Evolutionary conservation across 345 rosid genomes (phyloP), one percentile per base, ranked within the genome.

Genomic region (Gynandropsis gynandra): DNA sequence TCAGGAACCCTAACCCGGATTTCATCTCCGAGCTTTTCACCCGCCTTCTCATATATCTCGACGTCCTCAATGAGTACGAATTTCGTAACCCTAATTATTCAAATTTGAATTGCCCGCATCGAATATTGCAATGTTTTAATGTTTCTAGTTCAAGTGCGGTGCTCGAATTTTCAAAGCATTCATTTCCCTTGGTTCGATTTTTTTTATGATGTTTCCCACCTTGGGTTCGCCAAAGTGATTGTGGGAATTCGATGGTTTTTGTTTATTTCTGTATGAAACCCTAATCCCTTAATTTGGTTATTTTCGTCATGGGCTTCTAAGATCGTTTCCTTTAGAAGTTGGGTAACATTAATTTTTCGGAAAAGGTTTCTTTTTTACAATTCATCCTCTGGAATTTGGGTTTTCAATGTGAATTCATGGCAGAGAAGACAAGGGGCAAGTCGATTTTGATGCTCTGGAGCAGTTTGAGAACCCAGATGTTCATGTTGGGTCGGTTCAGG

Each of bases 381-480:
- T 46, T 20, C n/a, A 24, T 44, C 1, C 34, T 35, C 7, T 1
- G 6, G 35, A 15, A 19, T 42, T 33, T 20, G 17, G 13, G 52
- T 17, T 51, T 42, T 9, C 29, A 21, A 54, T 39, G 36, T 60
- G 16, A 13, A 55, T 32, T 42, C 7, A 9, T 18, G 59, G 51
- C 61, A 87, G 99, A 50, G 97, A 81, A 55, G 95, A 85, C 13
- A 71, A 68, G 51, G 94, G 80, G 34, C 95, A 83, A 52, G 59
- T 85, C 60, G 95, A 80, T 35, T 88, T 88, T 51, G 68, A 74
- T 7, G 90, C 86, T 4, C 58, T 93, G 59, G 97, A 75, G 74
- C 75, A 73, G 67, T 67, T 93, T 14, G 99, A 93, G 79, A 88
- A 83, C 58, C 99, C 97, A n/a, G 90, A 88, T 44, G 68, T 67